These are phyloP conservation scores for Barbarea vulgaris DNA, from an alignment of 345 rosid species.

Conservation along the genomic window DNA sequence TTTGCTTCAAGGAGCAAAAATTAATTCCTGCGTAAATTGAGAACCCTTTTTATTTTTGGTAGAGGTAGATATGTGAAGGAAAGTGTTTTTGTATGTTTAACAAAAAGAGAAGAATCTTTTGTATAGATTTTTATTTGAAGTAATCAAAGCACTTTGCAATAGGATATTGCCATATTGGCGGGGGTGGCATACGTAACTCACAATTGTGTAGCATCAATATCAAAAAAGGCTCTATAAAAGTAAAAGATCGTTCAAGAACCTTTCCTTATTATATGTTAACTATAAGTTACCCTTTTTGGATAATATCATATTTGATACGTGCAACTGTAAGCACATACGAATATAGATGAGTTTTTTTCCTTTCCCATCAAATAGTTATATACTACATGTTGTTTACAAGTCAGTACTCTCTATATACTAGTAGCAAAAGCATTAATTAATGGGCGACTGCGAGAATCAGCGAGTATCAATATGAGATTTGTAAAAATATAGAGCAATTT, in stretches of 20 bases:
- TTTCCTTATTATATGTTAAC: background rate
- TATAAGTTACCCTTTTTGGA: conserved; percentile 1
- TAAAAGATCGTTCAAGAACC: conserved; percentile 9
- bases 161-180: background rate
- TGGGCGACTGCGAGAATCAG: background rate
- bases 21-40: background rate
- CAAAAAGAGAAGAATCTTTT: conserved; percentile 23
- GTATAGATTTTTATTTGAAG: background rate
- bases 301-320: background rate
- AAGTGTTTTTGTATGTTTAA: conserved; percentile 10
- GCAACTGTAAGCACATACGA: background rate
- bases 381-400: background rate
- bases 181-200: conserved; percentile 10
- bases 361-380: background rate
- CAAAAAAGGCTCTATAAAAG: conserved; percentile 21
- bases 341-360: background rate
- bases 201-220: conserved; percentile 25
- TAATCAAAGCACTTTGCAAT: conserved; percentile 5
- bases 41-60: background rate
- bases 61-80: background rate
- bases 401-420: background rate
- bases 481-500: background rate
- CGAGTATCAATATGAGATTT: background rate
- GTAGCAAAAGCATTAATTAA: background rate
- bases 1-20: background rate